phyloP scores from a whole-genome alignment of 2,329 filamentous ascomycete species.

The Emergomyces orientalis region DNA sequence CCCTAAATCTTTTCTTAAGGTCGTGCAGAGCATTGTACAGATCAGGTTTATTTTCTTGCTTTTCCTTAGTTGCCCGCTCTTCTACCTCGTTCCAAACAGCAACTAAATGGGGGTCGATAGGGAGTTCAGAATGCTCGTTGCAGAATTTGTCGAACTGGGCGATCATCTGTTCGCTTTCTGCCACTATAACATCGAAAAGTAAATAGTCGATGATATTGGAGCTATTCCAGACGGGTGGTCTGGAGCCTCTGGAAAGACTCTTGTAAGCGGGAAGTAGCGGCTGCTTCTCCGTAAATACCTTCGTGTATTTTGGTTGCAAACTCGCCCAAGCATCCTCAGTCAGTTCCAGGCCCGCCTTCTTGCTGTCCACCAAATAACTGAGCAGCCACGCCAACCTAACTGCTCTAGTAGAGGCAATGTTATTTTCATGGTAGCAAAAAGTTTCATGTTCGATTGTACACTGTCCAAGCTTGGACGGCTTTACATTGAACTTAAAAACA shows the following conservation, averaged over 20 bases:
- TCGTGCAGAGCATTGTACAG: conserved; percentile 14
- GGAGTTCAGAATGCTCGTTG: conserved; percentile 14
- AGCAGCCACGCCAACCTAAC: conserved; percentile 35
- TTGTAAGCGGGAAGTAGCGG: conserved; percentile 34
- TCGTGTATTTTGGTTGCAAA: conserved; percentile 25
- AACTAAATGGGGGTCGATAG: conserved; percentile 30
- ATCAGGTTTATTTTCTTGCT: neutral
- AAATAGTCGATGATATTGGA: conserved; percentile 38
- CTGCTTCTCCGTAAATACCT: conserved; percentile 17
- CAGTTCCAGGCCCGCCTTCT: conserved; percentile 38
- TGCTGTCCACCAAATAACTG: conserved; percentile 39
- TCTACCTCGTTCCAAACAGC: conserved; percentile 24
- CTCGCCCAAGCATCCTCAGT: conserved; percentile 31
- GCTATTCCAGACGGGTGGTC: conserved; percentile 13
- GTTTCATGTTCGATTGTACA: conserved; percentile 45
- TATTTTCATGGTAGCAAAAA: conserved; percentile 47
- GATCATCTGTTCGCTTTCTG: conserved; percentile 24
- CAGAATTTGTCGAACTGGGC: conserved; percentile 25
- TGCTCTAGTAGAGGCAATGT: conserved; percentile 27
- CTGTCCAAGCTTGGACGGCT: conserved; percentile 41
- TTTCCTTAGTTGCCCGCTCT: conserved; percentile 18
- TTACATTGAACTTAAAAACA: conserved; percentile 41
- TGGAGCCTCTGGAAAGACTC: conserved; percentile 13
- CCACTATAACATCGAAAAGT: conserved; percentile 33
- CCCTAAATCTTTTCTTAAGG: conserved; percentile 18